Evolutionary conservation across 2,329 filamentous ascomycete species (phyloP).

Genomic region (Neopestalotiopsis rosae): DNA sequence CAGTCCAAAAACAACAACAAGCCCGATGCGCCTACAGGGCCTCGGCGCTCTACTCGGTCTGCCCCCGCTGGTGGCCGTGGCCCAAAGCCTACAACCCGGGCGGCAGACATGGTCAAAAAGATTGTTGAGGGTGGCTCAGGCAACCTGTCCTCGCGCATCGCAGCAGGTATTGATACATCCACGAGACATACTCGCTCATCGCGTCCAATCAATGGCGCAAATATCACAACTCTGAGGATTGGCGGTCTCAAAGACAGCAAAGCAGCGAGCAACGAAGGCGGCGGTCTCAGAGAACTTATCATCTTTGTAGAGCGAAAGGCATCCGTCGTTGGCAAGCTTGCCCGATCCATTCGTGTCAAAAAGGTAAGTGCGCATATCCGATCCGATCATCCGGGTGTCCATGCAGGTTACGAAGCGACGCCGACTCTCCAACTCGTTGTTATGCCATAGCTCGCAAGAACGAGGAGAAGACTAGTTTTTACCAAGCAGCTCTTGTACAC

Average conservation of each 20-base stretch:
- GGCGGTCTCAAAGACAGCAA: conserved; percentile 72
- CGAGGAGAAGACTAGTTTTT: conserved; percentile 42
- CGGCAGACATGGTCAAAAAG: conserved; percentile 49
- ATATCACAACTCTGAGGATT: conserved; percentile 52
- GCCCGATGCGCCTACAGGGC: conserved; percentile 21
- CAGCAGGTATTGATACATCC: conserved; percentile 34
- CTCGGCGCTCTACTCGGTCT: conserved; percentile 24
- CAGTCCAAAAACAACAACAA: conserved; percentile 32
- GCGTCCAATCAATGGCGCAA: conserved; percentile 29
- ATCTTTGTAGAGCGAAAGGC: conserved; percentile 76
- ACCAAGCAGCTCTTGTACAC: conserved; percentile 38
- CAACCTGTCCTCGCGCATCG: conserved; percentile 41
- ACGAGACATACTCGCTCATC: conserved; percentile 27
- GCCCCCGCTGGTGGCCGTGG: conserved; percentile 27
- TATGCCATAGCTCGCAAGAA: conserved; percentile 44
- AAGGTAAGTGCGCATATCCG: conserved; percentile 72
- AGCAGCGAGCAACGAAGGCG: conserved; percentile 68
- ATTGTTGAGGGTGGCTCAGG: conserved; percentile 43
- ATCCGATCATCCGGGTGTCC: conserved; percentile 47
- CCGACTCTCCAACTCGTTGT: conserved; percentile 45
- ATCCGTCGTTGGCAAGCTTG: conserved; percentile 54
- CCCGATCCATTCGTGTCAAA: conserved; percentile 67
- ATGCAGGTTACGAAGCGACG: conserved; percentile 46
- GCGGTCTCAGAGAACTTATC: conserved; percentile 68
- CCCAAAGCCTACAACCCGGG: conserved; percentile 35